Evolutionary conservation across 495 filamentous ascomycete species (phyloP).

Genomic region (Massariosphaeria phaeospora): DNA sequence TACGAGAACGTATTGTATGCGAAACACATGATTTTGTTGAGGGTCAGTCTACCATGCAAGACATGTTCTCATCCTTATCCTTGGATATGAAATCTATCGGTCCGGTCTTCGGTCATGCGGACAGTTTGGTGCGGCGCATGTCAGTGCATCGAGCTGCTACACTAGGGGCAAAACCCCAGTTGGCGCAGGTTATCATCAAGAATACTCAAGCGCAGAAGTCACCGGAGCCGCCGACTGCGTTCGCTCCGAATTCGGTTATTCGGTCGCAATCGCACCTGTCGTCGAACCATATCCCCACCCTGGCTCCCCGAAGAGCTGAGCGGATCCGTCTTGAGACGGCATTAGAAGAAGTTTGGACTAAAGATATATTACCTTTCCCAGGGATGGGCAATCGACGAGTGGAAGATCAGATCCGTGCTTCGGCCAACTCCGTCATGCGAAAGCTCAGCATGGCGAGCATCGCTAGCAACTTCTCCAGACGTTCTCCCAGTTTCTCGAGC

Average conservation of each 20-base stretch:
- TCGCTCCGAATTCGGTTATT: conserved; percentile 51
- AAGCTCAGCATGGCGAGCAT: conserved; percentile 74
- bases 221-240: conserved; percentile 38
- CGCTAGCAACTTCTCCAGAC: conserved; percentile 57
- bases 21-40: conserved; percentile 45
- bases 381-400: conserved; percentile 66
- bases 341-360: conserved; percentile 77
- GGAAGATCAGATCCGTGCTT: conserved; percentile 61
- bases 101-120: conserved; percentile 63
- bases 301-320: conserved; percentile 65
- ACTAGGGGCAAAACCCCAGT: conserved; percentile 55
- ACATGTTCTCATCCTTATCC: conserved; percentile 55
- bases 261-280: conserved; percentile 68
- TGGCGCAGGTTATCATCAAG: conserved; percentile 77
- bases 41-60: conserved; percentile 46
- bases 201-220: conserved; percentile 74
- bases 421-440: conserved; percentile 73
- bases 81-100: conserved; percentile 71
- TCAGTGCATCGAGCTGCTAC: conserved; percentile 76
- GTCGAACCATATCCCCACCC: conserved; percentile 55
- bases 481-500: conserved; percentile 52
- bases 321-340: conserved; percentile 70
- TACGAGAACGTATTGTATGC: conserved; percentile 42
- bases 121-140: conserved; percentile 66
- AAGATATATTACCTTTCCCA: conserved; percentile 77